phyloP scores from a whole-genome alignment of 768 basidiomycete genomes.

The Mrakia frigida region DNA sequence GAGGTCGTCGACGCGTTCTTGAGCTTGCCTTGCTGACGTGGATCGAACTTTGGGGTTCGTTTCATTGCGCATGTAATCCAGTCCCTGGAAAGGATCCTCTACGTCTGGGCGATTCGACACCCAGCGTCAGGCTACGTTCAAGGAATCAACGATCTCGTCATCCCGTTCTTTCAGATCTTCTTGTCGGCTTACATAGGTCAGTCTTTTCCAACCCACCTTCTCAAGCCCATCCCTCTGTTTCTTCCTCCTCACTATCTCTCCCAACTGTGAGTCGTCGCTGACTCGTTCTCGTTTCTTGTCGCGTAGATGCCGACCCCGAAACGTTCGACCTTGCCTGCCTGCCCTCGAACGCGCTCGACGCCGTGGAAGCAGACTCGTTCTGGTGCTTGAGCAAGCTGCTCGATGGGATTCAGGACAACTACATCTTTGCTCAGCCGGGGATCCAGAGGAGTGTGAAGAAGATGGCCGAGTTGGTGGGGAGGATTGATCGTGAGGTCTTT shows the following conservation, averaged over 20 bases:
- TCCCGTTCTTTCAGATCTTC: conserved; percentile 97
- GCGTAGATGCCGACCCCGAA: conserved; percentile 81
- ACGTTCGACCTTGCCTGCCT: conserved; percentile 73
- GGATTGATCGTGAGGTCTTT: conserved; percentile 44
- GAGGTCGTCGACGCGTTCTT: background rate
- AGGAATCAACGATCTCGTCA: conserved; percentile 96
- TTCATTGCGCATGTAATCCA: conserved; percentile 42
- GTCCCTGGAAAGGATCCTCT: conserved; percentile 90
- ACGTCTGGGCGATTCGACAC: conserved; percentile 98
- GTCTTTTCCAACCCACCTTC: conserved; percentile 36
- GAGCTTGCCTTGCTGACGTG: too few species aligned
- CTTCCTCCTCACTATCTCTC: background rate
- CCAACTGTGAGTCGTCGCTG: background rate
- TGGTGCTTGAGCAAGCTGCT: conserved; percentile 95
- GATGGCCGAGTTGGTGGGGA: conserved; percentile 80
- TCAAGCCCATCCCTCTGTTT: background rate
- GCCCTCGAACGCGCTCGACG: conserved; percentile 64
- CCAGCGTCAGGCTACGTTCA: conserved; percentile 98
- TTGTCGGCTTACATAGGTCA: conserved; percentile 87
- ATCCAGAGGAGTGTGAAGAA: conserved; percentile 88
- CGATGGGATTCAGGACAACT: conserved; percentile 98
- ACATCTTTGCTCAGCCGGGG: conserved; percentile 92
- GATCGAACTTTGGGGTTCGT: too few species aligned
- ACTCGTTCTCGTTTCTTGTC: background rate
- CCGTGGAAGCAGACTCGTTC: conserved; percentile 94